Base-by-base conservation (phyloP, 768 basidiomycete species). In the Russula sp. region DNA sequence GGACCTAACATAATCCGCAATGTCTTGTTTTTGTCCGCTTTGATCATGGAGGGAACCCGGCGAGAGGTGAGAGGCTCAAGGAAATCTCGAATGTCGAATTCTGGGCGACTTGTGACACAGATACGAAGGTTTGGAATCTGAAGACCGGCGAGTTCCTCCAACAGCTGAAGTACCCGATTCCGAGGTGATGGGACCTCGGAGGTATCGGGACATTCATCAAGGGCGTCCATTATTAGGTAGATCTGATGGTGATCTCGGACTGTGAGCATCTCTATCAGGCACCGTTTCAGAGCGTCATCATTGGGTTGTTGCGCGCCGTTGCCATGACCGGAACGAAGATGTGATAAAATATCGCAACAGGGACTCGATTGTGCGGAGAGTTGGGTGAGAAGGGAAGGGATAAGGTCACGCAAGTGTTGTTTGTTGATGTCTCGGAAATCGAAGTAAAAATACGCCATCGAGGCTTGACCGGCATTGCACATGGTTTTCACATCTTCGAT, bases 311-410 rank as follows among this genome's bases (percentile, higher is more conserved):
- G 38, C 10, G 26, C 26, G 44, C 61, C 32, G 2, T 9, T 7
- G 22, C 26, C 20, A n/a, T 57, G 48, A 3, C 7, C 22, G 1
- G 6, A 30, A 32, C 28, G 49, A 9, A 58, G 22, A 7, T 14
- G 32, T 30, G 36, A 42, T 6, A 63, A 44, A 2, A 58, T 42
- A 13, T 57, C 22, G 18, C 24, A 52, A 40, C 48, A 38, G 16
- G 36, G 10, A 7, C 6, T 6, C 11, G 56, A 63, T 5, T 10
- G 28, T 11, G n/a, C 8, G 18, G 44, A 49, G 3, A 63, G 32
- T 28, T 63, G 62, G 24, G 57, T 57, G 22, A 57, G 48, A 22
- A 63, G 26, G 20, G 62, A 63, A 7, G 36, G 40, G 14, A 63
- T 6, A 5, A 63, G 18, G 30, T 57, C 36, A 30, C 13, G 20